Conservation (phyloP, 169 alveolate genomes). For the Plasmodium gonderi region DNA sequence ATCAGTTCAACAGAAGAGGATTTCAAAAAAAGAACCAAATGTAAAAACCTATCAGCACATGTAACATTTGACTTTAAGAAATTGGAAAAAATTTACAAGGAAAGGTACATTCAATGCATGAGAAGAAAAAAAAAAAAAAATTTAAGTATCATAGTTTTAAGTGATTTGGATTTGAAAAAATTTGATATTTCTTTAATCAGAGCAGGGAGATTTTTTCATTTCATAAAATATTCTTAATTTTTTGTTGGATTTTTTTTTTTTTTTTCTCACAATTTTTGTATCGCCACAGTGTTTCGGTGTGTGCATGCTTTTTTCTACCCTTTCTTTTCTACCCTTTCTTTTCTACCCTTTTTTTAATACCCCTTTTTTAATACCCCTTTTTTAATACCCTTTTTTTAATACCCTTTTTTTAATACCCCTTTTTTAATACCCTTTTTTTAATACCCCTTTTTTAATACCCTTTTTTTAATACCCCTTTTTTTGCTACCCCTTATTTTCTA, state of each 20-base stretch:
- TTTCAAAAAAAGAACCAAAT: background rate
- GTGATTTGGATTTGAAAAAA: slow-evolving; percentile 29
- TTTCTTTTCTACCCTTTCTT: no score
- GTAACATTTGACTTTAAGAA: slow-evolving; percentile 38
- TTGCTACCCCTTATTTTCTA: no score
- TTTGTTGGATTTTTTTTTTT: background rate
- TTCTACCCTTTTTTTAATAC: no score
- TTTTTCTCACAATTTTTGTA: background rate
- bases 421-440: no score
- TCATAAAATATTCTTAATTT: slow-evolving; percentile 18
- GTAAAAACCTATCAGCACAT: slow-evolving; percentile 7
- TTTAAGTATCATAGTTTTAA: slow-evolving; percentile 58
- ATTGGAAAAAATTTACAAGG: slow-evolving; percentile 57
- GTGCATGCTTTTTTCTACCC: no score
- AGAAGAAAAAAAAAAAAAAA: slow-evolving; percentile 38
- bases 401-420: no score
- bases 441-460: no score
- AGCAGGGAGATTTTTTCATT: slow-evolving; percentile 73
- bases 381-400: no score
- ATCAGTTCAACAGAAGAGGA: background rate
- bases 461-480: no score
- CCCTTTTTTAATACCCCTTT: no score
- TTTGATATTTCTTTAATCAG: slow-evolving; percentile 50
- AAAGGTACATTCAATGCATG: background rate
- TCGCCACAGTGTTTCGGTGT: background rate